Evolutionary conservation across 1,139 yeast genomes (phyloP).

Genomic region (Blastobotrys indianensis): DNA sequence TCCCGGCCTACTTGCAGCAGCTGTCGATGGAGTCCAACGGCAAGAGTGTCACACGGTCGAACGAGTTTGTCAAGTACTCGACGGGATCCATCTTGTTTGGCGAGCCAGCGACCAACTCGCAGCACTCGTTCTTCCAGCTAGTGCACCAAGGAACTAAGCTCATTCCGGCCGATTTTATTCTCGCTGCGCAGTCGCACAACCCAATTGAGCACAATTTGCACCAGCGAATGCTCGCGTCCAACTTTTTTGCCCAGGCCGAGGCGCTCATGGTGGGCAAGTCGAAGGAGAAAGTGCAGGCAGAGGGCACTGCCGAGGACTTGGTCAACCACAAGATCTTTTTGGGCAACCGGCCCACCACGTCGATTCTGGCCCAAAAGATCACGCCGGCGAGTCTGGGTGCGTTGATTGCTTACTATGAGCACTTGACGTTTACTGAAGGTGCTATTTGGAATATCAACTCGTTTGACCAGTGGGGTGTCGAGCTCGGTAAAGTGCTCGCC

Average conservation of each 20-base stretch:
- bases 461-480: conserved; percentile 99
- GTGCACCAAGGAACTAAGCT: conserved; percentile 98
- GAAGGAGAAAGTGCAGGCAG: conserved; percentile 74
- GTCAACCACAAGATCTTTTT: conserved; percentile 94
- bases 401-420: conserved; percentile 95
- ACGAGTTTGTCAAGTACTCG: conserved; percentile 85
- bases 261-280: conserved; percentile 96
- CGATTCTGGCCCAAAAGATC: conserved; percentile 89
- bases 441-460: conserved; percentile 99
- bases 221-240: conserved; percentile 96
- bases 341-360: conserved; percentile 98
- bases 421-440: conserved; percentile 94
- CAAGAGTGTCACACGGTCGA: conserved; percentile 90
- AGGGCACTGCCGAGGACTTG: conserved; percentile 77
- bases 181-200: conserved; percentile 97
- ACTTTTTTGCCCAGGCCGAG: conserved; percentile 97
- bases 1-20: conserved; percentile 99
- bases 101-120: conserved; percentile 98
- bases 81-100: conserved; percentile 95
- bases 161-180: conserved; percentile 92
- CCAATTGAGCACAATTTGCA: conserved; percentile 92
- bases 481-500: conserved; percentile 95
- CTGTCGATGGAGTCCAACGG: conserved; percentile 99
- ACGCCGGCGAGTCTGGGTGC: conserved; percentile 96
- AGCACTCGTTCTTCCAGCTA: conserved; percentile 98